phyloP scores from a whole-genome alignment of 225 moss, liverwort and hornwort species.

The Lunularia cruciata region DNA sequence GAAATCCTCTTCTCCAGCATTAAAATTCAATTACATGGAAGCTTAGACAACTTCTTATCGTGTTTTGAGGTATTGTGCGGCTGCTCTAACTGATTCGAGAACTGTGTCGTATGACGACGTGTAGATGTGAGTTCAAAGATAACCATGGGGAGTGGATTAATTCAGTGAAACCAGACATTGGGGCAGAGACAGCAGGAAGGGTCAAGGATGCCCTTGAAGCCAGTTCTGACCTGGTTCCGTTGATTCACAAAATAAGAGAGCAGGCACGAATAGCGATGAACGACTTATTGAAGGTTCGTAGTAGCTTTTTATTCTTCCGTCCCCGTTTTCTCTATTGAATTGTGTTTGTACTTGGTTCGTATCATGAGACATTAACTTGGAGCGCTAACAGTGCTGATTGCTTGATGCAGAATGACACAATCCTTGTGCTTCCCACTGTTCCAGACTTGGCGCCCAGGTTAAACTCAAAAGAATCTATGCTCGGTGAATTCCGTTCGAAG shows the following conservation, averaged over 20 bases:
- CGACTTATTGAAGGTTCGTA: conserved; percentile 91
- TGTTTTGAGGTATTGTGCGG: too few relatives aligned
- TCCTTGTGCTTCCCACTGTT: conserved; percentile 82
- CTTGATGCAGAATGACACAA: conserved; percentile 60
- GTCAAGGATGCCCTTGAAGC: conserved; percentile 62
- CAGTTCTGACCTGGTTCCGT: conserved; percentile 53
- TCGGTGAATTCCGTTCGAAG: conserved; percentile 60
- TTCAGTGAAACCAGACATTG: conserved; percentile 62
- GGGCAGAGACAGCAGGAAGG: conserved; percentile 57
- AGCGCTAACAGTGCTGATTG: neutral
- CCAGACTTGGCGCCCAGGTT: conserved; percentile 85
- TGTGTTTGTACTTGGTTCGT: too few relatives aligned
- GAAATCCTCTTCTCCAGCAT: too few relatives aligned
- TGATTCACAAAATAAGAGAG: conserved; percentile 67
- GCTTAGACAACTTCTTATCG: too few relatives aligned
- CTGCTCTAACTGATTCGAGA: too few relatives aligned
- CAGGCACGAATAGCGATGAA: conserved; percentile 82
- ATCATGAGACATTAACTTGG: too few relatives aligned
- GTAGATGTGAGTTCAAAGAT: conserved; percentile 81
- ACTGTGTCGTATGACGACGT: conserved; percentile 1
- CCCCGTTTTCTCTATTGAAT: neutral
- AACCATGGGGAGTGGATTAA: conserved; percentile 93
- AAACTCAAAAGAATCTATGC: conserved; percentile 55
- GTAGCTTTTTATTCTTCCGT: neutral
- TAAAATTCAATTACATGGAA: too few relatives aligned